Base-by-base conservation (phyloP, 495 filamentous ascomycete genomes). In the Stereocaulon alpinum region DNA sequence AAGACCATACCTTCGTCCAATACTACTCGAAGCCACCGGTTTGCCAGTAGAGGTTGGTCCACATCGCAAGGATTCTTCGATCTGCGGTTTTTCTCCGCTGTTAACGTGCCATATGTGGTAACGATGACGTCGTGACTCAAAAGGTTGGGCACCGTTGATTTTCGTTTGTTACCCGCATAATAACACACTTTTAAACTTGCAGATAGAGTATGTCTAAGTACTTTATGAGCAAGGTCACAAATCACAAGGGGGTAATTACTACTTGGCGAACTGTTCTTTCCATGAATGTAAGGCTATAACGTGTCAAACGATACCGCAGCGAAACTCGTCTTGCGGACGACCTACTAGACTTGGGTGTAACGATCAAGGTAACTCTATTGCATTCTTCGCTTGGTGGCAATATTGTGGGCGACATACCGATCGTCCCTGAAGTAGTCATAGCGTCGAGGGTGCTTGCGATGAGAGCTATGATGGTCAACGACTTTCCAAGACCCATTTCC, bases 271-370 rank as follows among this genome's bases (percentile, higher is more conserved):
- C 55, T 72, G 69, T 32, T 64, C 62, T 29, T 58, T 24, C 69
- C 70, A 71, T 22, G 63, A 61, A 45, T 69, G 63, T 24, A 71
- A 57, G 32, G 68, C 41, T 43, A 66, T 24, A 14, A 67, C 61
- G 22, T 41, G 24, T 14, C 4, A 48, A 14, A 4, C 24, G 6
- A n/a, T 29, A 14, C 4, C 44, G 6, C 47, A 11, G 27, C 30
- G 0, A 22, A 48, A 24, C 47, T 17, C 11, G 7, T n/a, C 57
- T 2, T 20, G 27, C 17, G 45, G 40, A 48, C 12, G n/a, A 62
- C 63, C 32, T 56, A 71, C 73, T 43, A 7, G 69, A 65, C 17
- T 72, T 71, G 2, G 76, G 71, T 3, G 70, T 72, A 51, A 78
- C 59, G 0, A 78, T 66, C 24, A 78, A 61, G 9, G 75, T 78